Evolutionary conservation across 2,329 filamentous ascomycete species (phyloP).

Genomic region (Nemania sp.): DNA sequence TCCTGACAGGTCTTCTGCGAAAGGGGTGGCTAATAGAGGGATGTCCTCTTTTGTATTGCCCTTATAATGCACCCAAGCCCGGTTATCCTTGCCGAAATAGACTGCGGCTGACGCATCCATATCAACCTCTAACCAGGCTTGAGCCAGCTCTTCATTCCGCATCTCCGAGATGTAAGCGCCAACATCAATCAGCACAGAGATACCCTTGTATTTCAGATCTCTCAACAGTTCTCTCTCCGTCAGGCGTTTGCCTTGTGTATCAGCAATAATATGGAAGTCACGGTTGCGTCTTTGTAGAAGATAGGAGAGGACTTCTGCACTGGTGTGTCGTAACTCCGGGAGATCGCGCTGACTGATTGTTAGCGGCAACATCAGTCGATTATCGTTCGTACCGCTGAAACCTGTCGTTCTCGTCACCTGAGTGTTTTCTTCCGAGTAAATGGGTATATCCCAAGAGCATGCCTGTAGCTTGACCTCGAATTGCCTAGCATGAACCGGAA

Average conservation of each 20-base stretch:
- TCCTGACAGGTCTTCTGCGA: constrained; percentile 59
- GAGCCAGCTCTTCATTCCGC: constrained; percentile 63
- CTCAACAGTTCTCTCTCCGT: constrained; percentile 60
- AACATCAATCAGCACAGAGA: constrained; percentile 68
- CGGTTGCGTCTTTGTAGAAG: constrained; percentile 66
- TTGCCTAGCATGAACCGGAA: constrained; percentile 72
- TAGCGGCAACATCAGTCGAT: constrained; percentile 67
- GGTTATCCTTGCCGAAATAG: constrained; percentile 63
- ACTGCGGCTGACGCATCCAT: constrained; percentile 60
- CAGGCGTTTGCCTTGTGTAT: constrained; percentile 51
- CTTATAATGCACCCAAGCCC: constrained; percentile 58
- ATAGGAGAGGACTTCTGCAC: constrained; percentile 71
- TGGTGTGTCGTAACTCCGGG: constrained; percentile 66
- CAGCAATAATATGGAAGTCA: constrained; percentile 55
- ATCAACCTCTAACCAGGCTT: constrained; percentile 63
- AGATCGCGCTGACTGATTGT: constrained; percentile 72
- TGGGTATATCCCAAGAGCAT: constrained; percentile 75
- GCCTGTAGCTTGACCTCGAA: constrained; percentile 73
- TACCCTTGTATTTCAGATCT: constrained; percentile 29
- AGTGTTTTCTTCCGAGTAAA: constrained; percentile 48
- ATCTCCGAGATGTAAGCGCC: constrained; percentile 75
- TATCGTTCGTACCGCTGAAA: constrained; percentile 80
- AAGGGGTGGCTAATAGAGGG: constrained; percentile 65
- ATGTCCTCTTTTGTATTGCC: constrained; percentile 44
- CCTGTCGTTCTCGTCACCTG: constrained; percentile 56